Percentiles rank a stretch among this genome's conserved stretches.
Evolutionary conservation across 2,329 filamentous ascomycete species (phyloP).

Genomic region (Rutstroemia sp.): DNA sequence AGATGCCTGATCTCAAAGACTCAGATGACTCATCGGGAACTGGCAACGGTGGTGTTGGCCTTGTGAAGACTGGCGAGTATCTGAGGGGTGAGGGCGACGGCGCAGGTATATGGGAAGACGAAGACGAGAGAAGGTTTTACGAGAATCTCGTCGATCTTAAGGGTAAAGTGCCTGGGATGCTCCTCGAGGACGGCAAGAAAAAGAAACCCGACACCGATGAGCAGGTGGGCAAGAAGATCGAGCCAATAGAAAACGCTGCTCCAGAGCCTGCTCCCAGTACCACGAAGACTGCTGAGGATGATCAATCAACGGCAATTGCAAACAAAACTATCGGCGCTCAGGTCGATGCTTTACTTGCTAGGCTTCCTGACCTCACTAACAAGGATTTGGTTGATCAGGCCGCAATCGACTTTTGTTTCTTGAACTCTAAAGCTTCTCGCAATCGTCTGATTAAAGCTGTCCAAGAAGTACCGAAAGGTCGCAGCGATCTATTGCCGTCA

Average conservation of each 20-base stretch:
- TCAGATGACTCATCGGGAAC: conserved; percentile 61
- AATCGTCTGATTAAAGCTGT: conserved; percentile 90
- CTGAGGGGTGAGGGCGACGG: conserved; percentile 84
- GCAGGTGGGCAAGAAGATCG: conserved; percentile 67
- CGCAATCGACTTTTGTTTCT: conserved; percentile 93
- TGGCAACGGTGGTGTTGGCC: conserved; percentile 73
- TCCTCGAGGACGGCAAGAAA: conserved; percentile 91
- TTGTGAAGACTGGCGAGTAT: conserved; percentile 92
- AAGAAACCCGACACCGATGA: conserved; percentile 82
- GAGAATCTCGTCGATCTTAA: conserved; percentile 94
- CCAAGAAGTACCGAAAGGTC: conserved; percentile 90
- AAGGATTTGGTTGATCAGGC: conserved; percentile 90
- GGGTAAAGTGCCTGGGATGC: conserved; percentile 87
- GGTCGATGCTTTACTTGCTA: conserved; percentile 81
- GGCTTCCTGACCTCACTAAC: conserved; percentile 82
- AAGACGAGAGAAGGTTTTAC: conserved; percentile 96
- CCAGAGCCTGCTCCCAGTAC: conserved; percentile 35
- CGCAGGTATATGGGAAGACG: conserved; percentile 95
- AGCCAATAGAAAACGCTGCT: conserved; percentile 40
- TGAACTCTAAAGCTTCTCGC: conserved; percentile 96
- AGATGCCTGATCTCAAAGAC: conserved; percentile 91
- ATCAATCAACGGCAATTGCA: conserved; percentile 86
- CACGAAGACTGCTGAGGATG: conserved; percentile 55
- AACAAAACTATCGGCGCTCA: conserved; percentile 98
- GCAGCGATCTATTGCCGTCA: conserved; percentile 80